Evolutionary conservation across 176 grass and related monocot species (phyloP).

Genomic region (Coix lacrymajobi): DNA sequence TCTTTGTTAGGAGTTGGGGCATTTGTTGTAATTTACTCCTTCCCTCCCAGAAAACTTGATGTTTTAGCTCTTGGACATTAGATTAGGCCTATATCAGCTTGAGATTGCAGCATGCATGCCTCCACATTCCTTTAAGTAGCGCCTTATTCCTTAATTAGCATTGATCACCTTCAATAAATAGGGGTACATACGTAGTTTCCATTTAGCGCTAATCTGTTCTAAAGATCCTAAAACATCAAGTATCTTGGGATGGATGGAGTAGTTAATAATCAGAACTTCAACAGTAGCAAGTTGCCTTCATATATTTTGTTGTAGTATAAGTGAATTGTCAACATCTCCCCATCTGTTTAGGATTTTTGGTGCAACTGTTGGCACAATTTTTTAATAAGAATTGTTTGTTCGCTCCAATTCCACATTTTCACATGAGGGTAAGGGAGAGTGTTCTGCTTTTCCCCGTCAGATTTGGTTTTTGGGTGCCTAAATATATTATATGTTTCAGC

Average conservation of each 20-base stretch:
- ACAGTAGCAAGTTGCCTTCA: slow-evolving; percentile 1
- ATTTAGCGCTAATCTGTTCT: background rate
- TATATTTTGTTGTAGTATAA: background rate
- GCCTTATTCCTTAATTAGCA: background rate
- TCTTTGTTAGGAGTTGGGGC: slow-evolving; percentile 5
- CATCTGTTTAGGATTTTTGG: background rate
- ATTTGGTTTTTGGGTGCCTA: background rate
- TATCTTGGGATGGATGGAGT: background rate
- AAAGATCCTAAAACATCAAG: background rate
- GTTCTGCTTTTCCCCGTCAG: background rate
- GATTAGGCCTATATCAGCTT: background rate
- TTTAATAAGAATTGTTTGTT: background rate
- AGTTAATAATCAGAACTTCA: slow-evolving; percentile 13
- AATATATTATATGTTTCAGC: background rate
- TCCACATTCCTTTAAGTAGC: background rate
- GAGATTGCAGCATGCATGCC: background rate
- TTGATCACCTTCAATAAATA: background rate
- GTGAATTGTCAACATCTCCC: background rate
- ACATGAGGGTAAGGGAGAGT: background rate
- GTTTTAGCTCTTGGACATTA: background rate
- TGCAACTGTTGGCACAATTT: background rate
- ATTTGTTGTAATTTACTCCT: slow-evolving; percentile 5
- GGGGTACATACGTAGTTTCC: background rate
- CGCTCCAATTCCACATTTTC: background rate
- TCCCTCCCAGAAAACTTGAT: background rate